Percentiles rank a stretch among this genome's conserved stretches.
Conservation (phyloP, 164 flowering plant genomes). For the Nymphaea thermarum region DNA sequence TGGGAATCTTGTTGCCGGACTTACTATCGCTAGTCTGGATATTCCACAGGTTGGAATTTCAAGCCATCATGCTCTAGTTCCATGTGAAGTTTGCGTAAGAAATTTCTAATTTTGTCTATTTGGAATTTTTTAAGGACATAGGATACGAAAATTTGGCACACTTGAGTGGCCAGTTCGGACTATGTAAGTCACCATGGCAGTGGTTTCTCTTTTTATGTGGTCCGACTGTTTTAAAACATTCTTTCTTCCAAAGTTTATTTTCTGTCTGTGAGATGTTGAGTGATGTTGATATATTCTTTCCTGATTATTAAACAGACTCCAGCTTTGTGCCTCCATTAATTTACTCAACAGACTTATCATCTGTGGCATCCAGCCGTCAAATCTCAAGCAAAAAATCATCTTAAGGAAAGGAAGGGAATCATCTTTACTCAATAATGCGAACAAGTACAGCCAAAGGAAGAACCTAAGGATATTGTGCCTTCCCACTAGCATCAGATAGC, state of each 20-base stretch:
- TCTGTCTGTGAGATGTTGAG: no score
- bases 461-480: no score
- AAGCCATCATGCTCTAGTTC: not conserved
- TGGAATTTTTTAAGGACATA: slow-evolving; percentile 38
- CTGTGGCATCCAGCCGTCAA: no score
- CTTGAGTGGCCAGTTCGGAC: slow-evolving; percentile 49
- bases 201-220: not conserved
- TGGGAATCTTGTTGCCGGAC: slow-evolving; percentile 69
- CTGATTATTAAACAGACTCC: slow-evolving; percentile 34
- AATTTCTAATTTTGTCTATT: not conserved
- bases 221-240: not conserved
- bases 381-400: no score
- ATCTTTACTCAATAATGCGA: no score
- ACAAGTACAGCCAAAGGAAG: no score
- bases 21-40: slow-evolving; percentile 82
- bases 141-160: slow-evolving; percentile 66
- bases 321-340: slow-evolving; percentile 95
- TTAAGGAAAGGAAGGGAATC: no score
- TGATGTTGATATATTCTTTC: not conserved
- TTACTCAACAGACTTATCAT: slow-evolving; percentile 13
- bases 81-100: not conserved
- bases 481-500: no score
- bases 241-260: no score
- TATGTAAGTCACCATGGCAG: slow-evolving; percentile 33
- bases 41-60: slow-evolving; percentile 61